phyloP scores from a whole-genome alignment of 2,329 filamentous ascomycete genomes.

The Fusarium sp. region DNA sequence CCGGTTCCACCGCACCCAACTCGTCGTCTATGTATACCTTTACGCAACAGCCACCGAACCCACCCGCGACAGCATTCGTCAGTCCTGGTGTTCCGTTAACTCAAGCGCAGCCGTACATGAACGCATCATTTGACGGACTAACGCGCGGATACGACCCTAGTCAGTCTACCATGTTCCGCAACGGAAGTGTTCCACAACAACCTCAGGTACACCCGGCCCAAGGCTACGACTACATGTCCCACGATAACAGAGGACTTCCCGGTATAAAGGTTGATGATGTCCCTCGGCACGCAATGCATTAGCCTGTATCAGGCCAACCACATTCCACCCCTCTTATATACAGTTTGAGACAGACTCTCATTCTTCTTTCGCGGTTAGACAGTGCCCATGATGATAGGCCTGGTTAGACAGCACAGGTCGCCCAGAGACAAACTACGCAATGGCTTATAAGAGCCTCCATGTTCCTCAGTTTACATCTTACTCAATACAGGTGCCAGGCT shows the following conservation, averaged over 20 bases:
- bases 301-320: neutral
- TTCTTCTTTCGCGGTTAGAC: conserved; percentile 39
- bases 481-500: conserved; percentile 17
- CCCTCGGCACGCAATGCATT: conserved; percentile 50
- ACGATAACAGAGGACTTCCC: conserved; percentile 52
- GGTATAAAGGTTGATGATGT: conserved; percentile 51
- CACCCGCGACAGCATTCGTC: conserved; percentile 52
- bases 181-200: conserved; percentile 49
- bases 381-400: conserved; percentile 44
- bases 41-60: conserved; percentile 55
- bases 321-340: conserved; percentile 1
- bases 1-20: conserved; percentile 57
- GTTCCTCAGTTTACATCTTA: conserved; percentile 21
- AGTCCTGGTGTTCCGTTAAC: conserved; percentile 52
- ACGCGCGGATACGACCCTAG: conserved; percentile 53
- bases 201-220: conserved; percentile 50
- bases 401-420: conserved; percentile 52
- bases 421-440: conserved; percentile 24
- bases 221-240: conserved; percentile 54
- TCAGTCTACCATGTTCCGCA: conserved; percentile 52
- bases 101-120: conserved; percentile 53
- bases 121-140: conserved; percentile 53
- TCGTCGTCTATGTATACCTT: conserved; percentile 63
- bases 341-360: conserved; percentile 18
- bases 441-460: conserved; percentile 20